Percentiles rank a stretch among this genome's conserved stretches.
phyloP scores from a whole-genome alignment of 75 land plant species.

The Cryptomeria japonica region DNA sequence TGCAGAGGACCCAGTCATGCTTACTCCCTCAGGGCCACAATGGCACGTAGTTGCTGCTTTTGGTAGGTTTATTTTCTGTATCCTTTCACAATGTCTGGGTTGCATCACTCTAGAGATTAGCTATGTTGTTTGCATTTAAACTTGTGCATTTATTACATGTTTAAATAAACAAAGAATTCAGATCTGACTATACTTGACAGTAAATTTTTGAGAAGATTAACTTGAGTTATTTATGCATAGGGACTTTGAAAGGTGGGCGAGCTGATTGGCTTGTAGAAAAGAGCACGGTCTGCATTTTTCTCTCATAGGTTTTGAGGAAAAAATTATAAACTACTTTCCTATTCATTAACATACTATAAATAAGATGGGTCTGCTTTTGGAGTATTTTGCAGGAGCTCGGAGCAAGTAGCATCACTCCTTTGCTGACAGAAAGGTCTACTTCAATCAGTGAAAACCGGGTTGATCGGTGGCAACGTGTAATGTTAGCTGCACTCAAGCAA shows the following conservation, averaged over 20 bases:
- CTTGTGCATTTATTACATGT: not conserved
- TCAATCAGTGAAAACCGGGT: slow-evolving; percentile 53
- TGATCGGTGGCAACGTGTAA: slow-evolving; percentile 76
- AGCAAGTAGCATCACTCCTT: slow-evolving; percentile 77
- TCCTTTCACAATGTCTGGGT: not conserved
- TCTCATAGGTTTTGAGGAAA: not conserved
- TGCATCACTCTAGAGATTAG: not conserved
- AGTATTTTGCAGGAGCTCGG: slow-evolving; percentile 68
- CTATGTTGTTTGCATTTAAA: not conserved
- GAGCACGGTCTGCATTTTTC: slow-evolving; percentile 71
- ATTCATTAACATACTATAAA: not conserved
- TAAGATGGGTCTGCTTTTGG: not conserved
- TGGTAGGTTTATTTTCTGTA: slow-evolving; percentile 40
- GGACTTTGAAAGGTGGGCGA: slow-evolving; percentile 90
- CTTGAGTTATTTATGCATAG: slow-evolving; percentile 25
- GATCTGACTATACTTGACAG: not conserved
- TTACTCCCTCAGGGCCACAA: slow-evolving; percentile 45
- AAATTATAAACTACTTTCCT: not conserved
- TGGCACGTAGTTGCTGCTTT: slow-evolving; percentile 96
- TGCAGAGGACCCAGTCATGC: slow-evolving; percentile 30
- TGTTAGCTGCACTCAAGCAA: slow-evolving; percentile 87
- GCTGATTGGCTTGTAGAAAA: slow-evolving; percentile 97
- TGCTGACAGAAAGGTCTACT: slow-evolving; percentile 75
- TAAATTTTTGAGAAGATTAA: not conserved
- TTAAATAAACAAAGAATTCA: not conserved